These are phyloP conservation scores for Aspergillus viridinutans DNA, from an alignment of 2,329 filamentous ascomycete genomes.

Conservation along the genomic window DNA sequence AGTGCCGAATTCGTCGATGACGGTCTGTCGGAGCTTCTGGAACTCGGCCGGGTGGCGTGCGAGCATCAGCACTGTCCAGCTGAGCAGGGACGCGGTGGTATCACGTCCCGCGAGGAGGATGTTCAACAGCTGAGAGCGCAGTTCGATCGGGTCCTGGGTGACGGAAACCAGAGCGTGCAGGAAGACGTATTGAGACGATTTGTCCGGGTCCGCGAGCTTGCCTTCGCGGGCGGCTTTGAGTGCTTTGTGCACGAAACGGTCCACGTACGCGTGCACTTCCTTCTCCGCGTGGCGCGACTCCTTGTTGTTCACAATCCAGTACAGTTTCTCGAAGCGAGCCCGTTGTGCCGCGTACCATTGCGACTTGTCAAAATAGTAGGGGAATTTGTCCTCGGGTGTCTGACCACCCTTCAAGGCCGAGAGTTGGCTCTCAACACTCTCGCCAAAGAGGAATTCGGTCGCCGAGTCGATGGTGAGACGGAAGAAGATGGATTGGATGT, in stretches of 20 bases:
- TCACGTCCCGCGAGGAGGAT: slow-evolving; percentile 52
- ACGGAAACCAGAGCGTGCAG: slow-evolving; percentile 46
- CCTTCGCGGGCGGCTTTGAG: slow-evolving; percentile 20
- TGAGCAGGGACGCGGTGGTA: slow-evolving; percentile 47
- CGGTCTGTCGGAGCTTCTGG: slow-evolving; percentile 4
- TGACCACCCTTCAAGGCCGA: slow-evolving; percentile 38
- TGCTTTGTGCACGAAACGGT: slow-evolving; percentile 14
- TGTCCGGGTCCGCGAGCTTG: slow-evolving; percentile 24
- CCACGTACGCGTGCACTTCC: slow-evolving; percentile 18
- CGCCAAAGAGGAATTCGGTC: slow-evolving; percentile 80
- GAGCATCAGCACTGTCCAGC: slow-evolving; percentile 32
- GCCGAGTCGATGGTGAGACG: slow-evolving; percentile 79
- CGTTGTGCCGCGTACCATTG: slow-evolving; percentile 28
- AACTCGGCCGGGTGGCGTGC: slow-evolving; percentile 12
- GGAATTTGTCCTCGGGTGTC: slow-evolving; percentile 48
- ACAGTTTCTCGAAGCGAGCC: slow-evolving; percentile 17
- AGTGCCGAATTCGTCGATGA: slow-evolving; percentile 9
- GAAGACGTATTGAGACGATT: slow-evolving; percentile 44
- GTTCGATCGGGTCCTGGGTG: slow-evolving; percentile 44
- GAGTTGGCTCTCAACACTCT: slow-evolving; percentile 59
- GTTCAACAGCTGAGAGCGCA: slow-evolving; percentile 49
- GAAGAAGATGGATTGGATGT: slow-evolving; percentile 76
- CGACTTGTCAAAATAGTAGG: slow-evolving; percentile 32
- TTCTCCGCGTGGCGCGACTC: slow-evolving; percentile 10
- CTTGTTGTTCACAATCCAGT: slow-evolving; percentile 19